Percentiles rank a stretch among this genome's conserved stretches.
Conservation (phyloP, 495 filamentous ascomycete genomes). For the Hyaloscypha bicolor region DNA sequence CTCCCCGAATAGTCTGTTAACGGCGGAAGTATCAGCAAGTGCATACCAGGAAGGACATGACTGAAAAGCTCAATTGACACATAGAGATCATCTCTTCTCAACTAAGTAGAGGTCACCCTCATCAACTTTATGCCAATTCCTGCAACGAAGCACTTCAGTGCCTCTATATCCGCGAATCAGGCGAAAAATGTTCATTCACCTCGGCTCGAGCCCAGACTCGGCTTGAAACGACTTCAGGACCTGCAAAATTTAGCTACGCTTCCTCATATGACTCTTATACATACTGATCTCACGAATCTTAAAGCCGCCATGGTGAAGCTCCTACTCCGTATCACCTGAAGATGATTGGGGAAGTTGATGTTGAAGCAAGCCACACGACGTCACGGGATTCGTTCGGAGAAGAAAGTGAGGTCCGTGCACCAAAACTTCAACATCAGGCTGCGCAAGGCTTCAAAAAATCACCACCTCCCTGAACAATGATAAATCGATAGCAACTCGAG, state of each 20-base stretch:
- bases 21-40: background rate
- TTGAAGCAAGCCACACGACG: background rate
- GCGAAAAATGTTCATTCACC: conserved; percentile 49
- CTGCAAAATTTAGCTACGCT: conserved; percentile 25
- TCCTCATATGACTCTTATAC: conserved; percentile 13
- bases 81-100: background rate
- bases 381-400: background rate
- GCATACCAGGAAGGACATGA: background rate
- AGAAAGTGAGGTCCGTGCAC: conserved; percentile 12
- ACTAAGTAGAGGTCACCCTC: background rate
- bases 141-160: background rate
- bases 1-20: conserved; percentile 43
- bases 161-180: background rate
- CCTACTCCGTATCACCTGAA: background rate
- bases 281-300: conserved; percentile 64
- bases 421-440: conserved; percentile 35
- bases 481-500: conserved; percentile 26
- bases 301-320: conserved; percentile 53
- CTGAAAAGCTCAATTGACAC: background rate
- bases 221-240: conserved; percentile 37
- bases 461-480: conserved; percentile 33
- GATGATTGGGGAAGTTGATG: conserved; percentile 3
- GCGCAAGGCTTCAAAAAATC: conserved; percentile 41
- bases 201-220: conserved; percentile 81
- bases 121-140: background rate